Base-by-base conservation (phyloP, 129 eudicot species). In the Smallanthus sonchifolius region DNA sequence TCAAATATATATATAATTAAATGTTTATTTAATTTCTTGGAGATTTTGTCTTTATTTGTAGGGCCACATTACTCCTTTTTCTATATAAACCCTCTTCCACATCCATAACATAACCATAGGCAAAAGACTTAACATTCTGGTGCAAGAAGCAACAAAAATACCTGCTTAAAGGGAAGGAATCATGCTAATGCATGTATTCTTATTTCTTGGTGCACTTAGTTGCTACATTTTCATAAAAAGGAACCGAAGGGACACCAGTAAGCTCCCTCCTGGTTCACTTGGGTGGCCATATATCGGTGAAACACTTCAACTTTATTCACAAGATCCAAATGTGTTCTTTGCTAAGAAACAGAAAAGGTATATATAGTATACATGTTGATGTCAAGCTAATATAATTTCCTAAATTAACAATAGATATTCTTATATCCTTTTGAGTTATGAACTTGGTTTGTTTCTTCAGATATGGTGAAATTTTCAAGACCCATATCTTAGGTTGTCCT, bases 251-350 rank as follows among this genome's bases (percentile, higher is more conserved):
- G 51, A 72, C 42, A 34, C 79, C 5, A 64, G 76, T 5, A 77
- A 77, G 75, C 90, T 86, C 42, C 90, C 90, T 68, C 90, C 90
- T 1, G 90, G 90, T 14, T 79, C 90, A 73, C 85, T 86, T 67
- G 90, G 90, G 65, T 86, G 87, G 90, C 90, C 90, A 20, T 86
- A 83, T 65, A 82, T 86, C 13, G 90, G 90, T n/a, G 85, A 86
- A 57, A 86, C 90, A 39, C 83, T 86, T 73, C 90, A 86, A 69
- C 87, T 86, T 62, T 86, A 86, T 73, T 86, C 90, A n/a, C 87
- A 86, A 77, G 87, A 86, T 76, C 90, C 90, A 34, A 79, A 70
- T 6, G 61, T 76, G 4, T 86, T 86, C 81, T 86, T 86, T 70
- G 73, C 85, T 42, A 57, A 74, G 15, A 86, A 86, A 73, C 87